Evolutionary conservation across 2,329 filamentous ascomycete species (phyloP).

Genomic region (Monilinia fructicola): DNA sequence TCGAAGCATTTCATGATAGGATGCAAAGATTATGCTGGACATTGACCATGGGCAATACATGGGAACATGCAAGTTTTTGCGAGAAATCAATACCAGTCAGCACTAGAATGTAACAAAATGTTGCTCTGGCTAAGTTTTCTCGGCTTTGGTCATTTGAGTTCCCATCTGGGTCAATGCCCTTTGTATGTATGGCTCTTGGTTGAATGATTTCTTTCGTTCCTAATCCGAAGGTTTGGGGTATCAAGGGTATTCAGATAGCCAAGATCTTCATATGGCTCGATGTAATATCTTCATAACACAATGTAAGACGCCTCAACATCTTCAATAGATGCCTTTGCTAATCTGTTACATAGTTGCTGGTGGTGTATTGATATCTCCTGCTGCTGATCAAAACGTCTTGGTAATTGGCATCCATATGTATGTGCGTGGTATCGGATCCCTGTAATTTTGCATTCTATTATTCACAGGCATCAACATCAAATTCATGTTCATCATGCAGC

Average conservation of each 20-base stretch:
- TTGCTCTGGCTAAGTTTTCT: constrained; percentile 39
- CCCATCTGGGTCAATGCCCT: constrained; percentile 42
- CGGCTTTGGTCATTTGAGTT: constrained; percentile 44
- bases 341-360: background rate
- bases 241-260: constrained; percentile 44
- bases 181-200: constrained; percentile 41
- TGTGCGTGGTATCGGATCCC: constrained; percentile 54
- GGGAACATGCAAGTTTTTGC: constrained; percentile 48
- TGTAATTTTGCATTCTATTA: constrained; percentile 51
- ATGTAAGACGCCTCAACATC: constrained; percentile 32
- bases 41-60: constrained; percentile 46
- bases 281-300: constrained; percentile 45
- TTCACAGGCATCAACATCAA: constrained; percentile 46
- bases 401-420: constrained; percentile 48
- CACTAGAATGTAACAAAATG: constrained; percentile 41
- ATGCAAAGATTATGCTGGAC: constrained; percentile 45
- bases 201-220: constrained; percentile 43
- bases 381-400: constrained; percentile 36
- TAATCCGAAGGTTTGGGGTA: constrained; percentile 40
- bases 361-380: constrained; percentile 29
- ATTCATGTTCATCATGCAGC: constrained; percentile 43
- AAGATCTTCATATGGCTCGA: constrained; percentile 51
- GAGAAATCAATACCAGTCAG: constrained; percentile 44
- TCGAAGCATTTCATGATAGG: constrained; percentile 42
- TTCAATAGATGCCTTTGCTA: constrained; percentile 40